Evolutionary conservation across 495 filamentous ascomycete species (phyloP).

Genomic region (Talaromyces liani): DNA sequence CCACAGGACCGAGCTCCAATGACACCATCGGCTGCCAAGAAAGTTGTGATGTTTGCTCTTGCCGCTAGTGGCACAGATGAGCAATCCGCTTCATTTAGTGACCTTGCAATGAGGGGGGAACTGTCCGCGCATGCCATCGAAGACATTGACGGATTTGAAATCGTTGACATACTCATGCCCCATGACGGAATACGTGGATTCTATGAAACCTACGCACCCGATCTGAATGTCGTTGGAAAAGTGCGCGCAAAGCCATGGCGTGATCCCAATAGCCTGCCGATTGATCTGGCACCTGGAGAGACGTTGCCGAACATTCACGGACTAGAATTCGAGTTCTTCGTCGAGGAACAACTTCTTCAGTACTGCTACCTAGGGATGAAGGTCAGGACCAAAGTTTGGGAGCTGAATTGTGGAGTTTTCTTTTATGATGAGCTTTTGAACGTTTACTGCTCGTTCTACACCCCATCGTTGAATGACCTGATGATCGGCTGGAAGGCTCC

Average conservation of each 20-base stretch:
- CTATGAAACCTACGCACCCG: conserved; percentile 32
- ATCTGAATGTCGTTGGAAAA: conserved; percentile 36
- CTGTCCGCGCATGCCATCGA: conserved; percentile 29
- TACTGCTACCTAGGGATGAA: conserved; percentile 71
- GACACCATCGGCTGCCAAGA: conserved; percentile 29
- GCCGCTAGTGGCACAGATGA: conserved; percentile 33
- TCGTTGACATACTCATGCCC: conserved; percentile 38
- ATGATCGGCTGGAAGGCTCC: conserved; percentile 61
- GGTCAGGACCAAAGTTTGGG: conserved; percentile 54
- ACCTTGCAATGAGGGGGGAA: conserved; percentile 13
- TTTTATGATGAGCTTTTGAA: conserved; percentile 51
- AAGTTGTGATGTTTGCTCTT: conserved; percentile 37
- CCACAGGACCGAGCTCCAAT: conserved; percentile 20
- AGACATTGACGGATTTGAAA: conserved; percentile 49
- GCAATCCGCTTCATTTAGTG: conserved; percentile 22
- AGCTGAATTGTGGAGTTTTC: conserved; percentile 53
- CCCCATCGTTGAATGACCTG: conserved; percentile 61
- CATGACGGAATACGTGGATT: conserved; percentile 28
- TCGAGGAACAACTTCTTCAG: conserved; percentile 58
- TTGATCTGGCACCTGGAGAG: conserved; percentile 39
- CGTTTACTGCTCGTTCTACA: conserved; percentile 52
- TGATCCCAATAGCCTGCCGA: conserved; percentile 27
- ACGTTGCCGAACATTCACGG: conserved; percentile 20
- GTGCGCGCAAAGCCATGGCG: conserved; percentile 35
- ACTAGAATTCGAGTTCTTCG: conserved; percentile 49